A percentile compares a stretch with the other conserved stretches of the same genome.
Conservation (phyloP, 139 green algal species). For the Coelastrella sp. region DNA sequence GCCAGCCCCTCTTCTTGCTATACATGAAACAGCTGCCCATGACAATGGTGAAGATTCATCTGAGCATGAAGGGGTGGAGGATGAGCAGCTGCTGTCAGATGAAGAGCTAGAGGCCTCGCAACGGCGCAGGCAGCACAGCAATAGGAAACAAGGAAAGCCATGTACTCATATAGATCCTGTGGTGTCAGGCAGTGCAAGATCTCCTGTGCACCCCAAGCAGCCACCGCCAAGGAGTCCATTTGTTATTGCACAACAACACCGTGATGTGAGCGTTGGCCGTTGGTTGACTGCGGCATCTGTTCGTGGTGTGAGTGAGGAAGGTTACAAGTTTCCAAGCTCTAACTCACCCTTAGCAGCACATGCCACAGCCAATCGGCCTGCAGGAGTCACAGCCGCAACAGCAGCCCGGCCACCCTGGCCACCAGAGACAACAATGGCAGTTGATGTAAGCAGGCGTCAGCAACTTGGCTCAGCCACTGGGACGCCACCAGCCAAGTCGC, state of each 20-base stretch:
- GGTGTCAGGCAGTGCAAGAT: neutral
- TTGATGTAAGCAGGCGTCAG: neutral
- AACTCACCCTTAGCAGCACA: neutral
- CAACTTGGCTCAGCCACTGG: neutral
- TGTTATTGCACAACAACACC: neutral
- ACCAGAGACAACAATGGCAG: neutral
- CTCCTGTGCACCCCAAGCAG: neutral
- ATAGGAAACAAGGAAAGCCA: neutral
- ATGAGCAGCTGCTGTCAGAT: conserved; percentile 14
- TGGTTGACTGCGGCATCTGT: neutral
- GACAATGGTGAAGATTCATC: neutral
- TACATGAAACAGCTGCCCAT: neutral
- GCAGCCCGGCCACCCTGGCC: too few relatives aligned
- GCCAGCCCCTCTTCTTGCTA: neutral
- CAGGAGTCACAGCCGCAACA: too few relatives aligned
- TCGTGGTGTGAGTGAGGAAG: neutral
- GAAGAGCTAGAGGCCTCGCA: neutral
- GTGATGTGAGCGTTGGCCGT: too few relatives aligned
- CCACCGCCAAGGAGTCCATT: neutral
- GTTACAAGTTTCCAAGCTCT: neutral
- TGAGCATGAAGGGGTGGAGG: neutral
- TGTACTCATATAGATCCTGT: neutral
- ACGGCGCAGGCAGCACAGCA: neutral
- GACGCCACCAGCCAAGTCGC: neutral
- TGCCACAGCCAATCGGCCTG: too few relatives aligned